phyloP scores from a whole-genome alignment of 1,284 basidiomycete species.

The Cryptococcus jaspeensis region DNA sequence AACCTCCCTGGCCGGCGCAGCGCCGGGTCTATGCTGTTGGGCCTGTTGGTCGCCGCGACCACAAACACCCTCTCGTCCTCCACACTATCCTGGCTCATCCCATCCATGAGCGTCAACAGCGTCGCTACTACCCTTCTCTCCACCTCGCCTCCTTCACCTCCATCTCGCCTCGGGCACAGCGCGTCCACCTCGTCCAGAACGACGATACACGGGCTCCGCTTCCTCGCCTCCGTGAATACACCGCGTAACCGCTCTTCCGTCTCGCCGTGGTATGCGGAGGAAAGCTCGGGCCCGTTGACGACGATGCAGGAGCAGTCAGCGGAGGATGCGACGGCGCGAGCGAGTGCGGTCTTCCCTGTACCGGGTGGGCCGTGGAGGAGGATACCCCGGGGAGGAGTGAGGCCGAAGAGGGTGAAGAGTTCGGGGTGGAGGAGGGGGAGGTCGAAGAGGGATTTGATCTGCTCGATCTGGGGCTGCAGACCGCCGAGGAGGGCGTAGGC shows the following conservation, averaged over 20 bases:
- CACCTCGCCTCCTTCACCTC: constrained; percentile 81
- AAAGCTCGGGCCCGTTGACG: constrained; percentile 92
- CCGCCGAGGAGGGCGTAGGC: constrained; percentile 76
- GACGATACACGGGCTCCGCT: constrained; percentile 82
- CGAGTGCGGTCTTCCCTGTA: constrained; percentile 91
- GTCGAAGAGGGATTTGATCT: constrained; percentile 91
- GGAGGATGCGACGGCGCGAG: constrained; percentile 76
- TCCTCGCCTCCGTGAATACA: constrained; percentile 81
- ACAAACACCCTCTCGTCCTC: constrained; percentile 72
- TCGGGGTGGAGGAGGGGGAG: constrained; percentile 88
- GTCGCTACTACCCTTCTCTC: constrained; percentile 96
- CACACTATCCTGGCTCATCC: constrained; percentile 64
- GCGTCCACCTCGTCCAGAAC: constrained; percentile 97
- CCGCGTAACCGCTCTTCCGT: constrained; percentile 87
- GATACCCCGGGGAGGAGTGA: constrained; percentile 86
- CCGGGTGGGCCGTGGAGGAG: constrained; percentile 89
- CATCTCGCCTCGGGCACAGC: constrained; percentile 84
- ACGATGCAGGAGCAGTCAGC: constrained; percentile 79
- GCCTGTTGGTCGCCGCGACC: constrained; percentile 94
- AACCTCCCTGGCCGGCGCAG: constrained; percentile 90
- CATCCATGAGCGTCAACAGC: constrained; percentile 90
- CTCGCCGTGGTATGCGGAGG: constrained; percentile 93
- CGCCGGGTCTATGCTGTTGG: constrained; percentile 96
- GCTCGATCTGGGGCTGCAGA: constrained; percentile 78
- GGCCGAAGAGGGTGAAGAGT: constrained; percentile 82